Evolutionary conservation across 2,329 filamentous ascomycete species (phyloP).

Genomic region (Clonostachys sp.): DNA sequence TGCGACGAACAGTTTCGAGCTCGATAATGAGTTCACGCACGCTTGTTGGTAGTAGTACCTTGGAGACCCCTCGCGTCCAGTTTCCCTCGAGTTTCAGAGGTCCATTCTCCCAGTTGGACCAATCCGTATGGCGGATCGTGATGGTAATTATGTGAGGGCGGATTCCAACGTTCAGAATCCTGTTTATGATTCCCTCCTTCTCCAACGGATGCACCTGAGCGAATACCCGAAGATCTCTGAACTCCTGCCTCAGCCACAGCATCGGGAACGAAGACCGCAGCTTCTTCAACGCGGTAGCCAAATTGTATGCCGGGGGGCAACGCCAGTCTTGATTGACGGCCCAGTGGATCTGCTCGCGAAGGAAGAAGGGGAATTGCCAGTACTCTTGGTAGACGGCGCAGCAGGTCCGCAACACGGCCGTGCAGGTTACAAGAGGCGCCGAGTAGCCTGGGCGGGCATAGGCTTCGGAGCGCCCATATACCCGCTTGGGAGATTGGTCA

Average conservation of each 20-base stretch:
- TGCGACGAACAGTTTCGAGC: constrained; percentile 40
- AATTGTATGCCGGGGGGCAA: constrained; percentile 17
- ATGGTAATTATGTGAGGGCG: constrained; percentile 29
- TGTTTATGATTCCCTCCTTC: constrained; percentile 9
- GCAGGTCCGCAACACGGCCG: constrained; percentile 33
- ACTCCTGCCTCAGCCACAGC: too few species aligned
- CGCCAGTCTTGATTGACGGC: constrained; percentile 16
- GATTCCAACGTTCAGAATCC: constrained; percentile 20
- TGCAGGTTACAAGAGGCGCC: constrained; percentile 26
- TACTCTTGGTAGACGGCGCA: constrained; percentile 32
- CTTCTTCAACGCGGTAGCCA: too few species aligned
- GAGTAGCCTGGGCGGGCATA: constrained; percentile 34
- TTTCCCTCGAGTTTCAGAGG: constrained; percentile 23
- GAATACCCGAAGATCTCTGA: constrained; percentile 32
- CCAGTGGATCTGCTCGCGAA: constrained; percentile 32
- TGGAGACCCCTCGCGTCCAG: constrained; percentile 23
- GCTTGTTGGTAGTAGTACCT: constrained; percentile 21
- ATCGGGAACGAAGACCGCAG: too few species aligned
- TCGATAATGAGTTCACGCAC: constrained; percentile 36
- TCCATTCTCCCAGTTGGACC: constrained; percentile 38
- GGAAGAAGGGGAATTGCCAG: constrained; percentile 34
- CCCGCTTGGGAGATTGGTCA: constrained; percentile 14
- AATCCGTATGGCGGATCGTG: constrained; percentile 44
- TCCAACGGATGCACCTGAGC: constrained; percentile 34
- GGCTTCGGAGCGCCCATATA: constrained; percentile 21